A percentile compares a stretch with the other conserved stretches of the same genome.
phyloP scores from a whole-genome alignment of 257 asterid species.

The Solanum neorickii region DNA sequence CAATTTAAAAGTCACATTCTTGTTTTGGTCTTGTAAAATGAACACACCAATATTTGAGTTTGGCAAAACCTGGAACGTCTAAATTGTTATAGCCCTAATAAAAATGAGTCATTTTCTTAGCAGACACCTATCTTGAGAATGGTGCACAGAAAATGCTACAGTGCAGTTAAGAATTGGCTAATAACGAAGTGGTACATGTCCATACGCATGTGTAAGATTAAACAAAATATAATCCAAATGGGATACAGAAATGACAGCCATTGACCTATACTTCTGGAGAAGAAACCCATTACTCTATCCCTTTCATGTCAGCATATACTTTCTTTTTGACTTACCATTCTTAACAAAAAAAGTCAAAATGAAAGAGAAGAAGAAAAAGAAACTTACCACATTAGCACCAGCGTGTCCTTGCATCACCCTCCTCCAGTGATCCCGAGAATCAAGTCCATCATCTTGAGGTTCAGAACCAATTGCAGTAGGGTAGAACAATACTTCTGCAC shows the following conservation, averaged over 20 bases:
- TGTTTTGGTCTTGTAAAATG: background rate
- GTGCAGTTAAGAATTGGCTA: background rate
- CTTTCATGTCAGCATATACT: background rate
- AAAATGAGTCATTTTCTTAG: background rate
- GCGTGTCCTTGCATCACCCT: conserved; percentile 99
- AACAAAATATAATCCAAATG: background rate
- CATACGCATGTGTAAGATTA: background rate
- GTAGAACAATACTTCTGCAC: conserved; percentile 88
- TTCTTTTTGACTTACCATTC: background rate
- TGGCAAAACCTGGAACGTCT: background rate
- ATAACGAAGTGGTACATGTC: background rate
- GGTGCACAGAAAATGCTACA: background rate
- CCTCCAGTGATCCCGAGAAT: conserved; percentile 97
- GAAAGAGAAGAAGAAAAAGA: conserved; percentile 1
- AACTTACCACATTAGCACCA: conserved; percentile 84
- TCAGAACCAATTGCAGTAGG: conserved; percentile 99
- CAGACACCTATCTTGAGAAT: background rate
- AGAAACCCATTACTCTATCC: background rate
- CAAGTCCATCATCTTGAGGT: conserved; percentile 88
- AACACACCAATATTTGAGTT: background rate
- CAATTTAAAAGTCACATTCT: background rate
- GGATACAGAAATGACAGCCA: background rate
- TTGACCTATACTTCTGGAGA: background rate
- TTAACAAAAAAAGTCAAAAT: background rate
- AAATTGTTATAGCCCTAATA: background rate